Evolutionary conservation across 2,329 filamentous ascomycete genomes (phyloP).

Genomic region (Dothideomycetes sp.): DNA sequence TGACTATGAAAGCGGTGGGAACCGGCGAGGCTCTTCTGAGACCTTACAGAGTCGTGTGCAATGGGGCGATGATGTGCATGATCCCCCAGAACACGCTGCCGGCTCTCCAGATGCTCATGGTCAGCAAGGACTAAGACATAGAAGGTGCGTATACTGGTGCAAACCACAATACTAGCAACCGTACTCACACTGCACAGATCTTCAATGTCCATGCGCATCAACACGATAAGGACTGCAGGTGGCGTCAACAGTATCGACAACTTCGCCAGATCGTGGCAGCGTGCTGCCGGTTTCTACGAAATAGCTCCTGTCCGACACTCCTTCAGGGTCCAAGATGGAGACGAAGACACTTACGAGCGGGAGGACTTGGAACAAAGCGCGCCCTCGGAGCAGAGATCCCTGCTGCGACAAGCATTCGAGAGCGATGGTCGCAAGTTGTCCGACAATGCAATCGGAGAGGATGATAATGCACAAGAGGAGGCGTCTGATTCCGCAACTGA

Average conservation of each 20-base stretch:
- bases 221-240: slow-evolving; percentile 56
- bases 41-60: slow-evolving; percentile 6
- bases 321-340: slow-evolving; percentile 48
- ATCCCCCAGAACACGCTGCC: slow-evolving; percentile 8
- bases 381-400: slow-evolving; percentile 28
- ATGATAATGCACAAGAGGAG: slow-evolving; percentile 17
- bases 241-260: slow-evolving; percentile 91
- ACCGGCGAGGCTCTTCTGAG: slow-evolving; percentile 29
- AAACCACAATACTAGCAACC: background rate
- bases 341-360: slow-evolving; percentile 21
- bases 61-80: slow-evolving; percentile 7
- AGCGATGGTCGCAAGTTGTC: slow-evolving; percentile 24
- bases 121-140: slow-evolving; percentile 16
- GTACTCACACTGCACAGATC: slow-evolving; percentile 21
- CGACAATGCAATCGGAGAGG: slow-evolving; percentile 26
- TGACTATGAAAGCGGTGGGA: slow-evolving; percentile 31
- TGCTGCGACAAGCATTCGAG: slow-evolving; percentile 29
- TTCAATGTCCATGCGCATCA: slow-evolving; percentile 39
- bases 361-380: slow-evolving; percentile 18
- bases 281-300: slow-evolving; percentile 79
- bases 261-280: slow-evolving; percentile 85
- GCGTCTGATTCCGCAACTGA: slow-evolving; percentile 13
- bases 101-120: slow-evolving; percentile 4
- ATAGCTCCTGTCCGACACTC: slow-evolving; percentile 70
- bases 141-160: slow-evolving; percentile 18